Conservation (phyloP, 495 filamentous ascomycete genomes). For the Talaromyces thailandensis region DNA sequence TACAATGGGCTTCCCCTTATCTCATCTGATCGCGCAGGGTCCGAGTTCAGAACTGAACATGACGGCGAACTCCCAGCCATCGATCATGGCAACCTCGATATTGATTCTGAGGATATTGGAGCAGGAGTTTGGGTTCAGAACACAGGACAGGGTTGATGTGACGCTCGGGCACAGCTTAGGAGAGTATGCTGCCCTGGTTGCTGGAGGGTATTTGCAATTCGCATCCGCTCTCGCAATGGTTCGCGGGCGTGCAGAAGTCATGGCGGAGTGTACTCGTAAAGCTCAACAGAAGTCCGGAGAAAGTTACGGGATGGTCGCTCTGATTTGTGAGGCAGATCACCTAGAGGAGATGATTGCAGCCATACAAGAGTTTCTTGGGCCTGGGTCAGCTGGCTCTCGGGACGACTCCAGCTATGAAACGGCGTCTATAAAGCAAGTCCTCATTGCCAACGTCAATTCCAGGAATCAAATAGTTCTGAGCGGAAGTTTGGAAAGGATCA, state of each 20-base stretch:
- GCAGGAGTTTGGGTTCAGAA: slow-evolving; percentile 69
- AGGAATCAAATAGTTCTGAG: slow-evolving; percentile 95
- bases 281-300: slow-evolving; percentile 57
- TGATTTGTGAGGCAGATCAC: slow-evolving; percentile 75
- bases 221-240: slow-evolving; percentile 71
- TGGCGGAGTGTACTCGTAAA: slow-evolving; percentile 64
- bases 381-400: slow-evolving; percentile 49
- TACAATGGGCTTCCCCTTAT: slow-evolving; percentile 57
- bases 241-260: slow-evolving; percentile 69
- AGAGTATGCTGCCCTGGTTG: slow-evolving; percentile 86
- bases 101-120: slow-evolving; percentile 87
- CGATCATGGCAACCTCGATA: slow-evolving; percentile 90
- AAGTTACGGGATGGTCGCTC: slow-evolving; percentile 83
- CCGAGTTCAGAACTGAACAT: slow-evolving; percentile 65
- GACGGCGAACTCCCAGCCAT: slow-evolving; percentile 86
- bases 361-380: slow-evolving; percentile 73
- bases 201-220: slow-evolving; percentile 68
- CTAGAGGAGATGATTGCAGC: slow-evolving; percentile 56
- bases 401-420: slow-evolving; percentile 55
- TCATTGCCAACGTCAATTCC: slow-evolving; percentile 90
- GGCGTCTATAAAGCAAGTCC: slow-evolving; percentile 73
- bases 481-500: slow-evolving; percentile 78
- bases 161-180: slow-evolving; percentile 91
- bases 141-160: slow-evolving; percentile 59
- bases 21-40: slow-evolving; percentile 70